These are phyloP conservation scores for Eucalyptus dawsonii DNA, from an alignment of 345 rosid genomes.

Conservation along the genomic window DNA sequence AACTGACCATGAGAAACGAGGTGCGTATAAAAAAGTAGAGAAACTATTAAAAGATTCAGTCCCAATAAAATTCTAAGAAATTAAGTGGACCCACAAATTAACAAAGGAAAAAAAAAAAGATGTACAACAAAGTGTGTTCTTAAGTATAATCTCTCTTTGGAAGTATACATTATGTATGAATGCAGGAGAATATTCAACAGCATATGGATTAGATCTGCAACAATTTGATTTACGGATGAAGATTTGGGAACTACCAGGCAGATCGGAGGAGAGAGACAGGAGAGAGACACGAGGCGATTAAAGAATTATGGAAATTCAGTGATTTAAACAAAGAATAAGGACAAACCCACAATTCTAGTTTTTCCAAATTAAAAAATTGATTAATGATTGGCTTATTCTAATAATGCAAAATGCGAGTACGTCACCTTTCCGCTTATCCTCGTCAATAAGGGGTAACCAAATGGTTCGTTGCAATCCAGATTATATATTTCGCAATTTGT, in stretches of 20 bases:
- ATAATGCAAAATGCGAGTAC: neutral
- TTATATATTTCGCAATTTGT: neutral
- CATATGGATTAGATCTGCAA: neutral
- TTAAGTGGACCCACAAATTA: neutral
- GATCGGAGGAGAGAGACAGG: slow-evolving; percentile 1
- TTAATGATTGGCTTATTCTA: neutral
- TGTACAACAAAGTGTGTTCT: neutral
- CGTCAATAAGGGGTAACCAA: neutral
- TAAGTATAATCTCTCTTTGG: neutral
- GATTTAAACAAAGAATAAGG: neutral
- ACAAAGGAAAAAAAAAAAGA: neutral
- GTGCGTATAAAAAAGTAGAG: neutral
- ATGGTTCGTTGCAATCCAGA: neutral
- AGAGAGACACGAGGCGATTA: neutral
- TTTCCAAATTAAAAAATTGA: neutral
- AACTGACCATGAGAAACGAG: slow-evolving; percentile 11
- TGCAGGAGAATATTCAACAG: neutral
- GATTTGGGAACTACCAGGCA: neutral
- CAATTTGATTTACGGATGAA: neutral
- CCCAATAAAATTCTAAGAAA: neutral
- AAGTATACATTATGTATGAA: neutral
- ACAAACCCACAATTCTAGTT: neutral
- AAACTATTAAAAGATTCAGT: neutral
- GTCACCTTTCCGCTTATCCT: neutral
- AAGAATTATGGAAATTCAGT: neutral